phyloP scores from a whole-genome alignment of 345 rosid genomes.

The Citrus unshiu region DNA sequence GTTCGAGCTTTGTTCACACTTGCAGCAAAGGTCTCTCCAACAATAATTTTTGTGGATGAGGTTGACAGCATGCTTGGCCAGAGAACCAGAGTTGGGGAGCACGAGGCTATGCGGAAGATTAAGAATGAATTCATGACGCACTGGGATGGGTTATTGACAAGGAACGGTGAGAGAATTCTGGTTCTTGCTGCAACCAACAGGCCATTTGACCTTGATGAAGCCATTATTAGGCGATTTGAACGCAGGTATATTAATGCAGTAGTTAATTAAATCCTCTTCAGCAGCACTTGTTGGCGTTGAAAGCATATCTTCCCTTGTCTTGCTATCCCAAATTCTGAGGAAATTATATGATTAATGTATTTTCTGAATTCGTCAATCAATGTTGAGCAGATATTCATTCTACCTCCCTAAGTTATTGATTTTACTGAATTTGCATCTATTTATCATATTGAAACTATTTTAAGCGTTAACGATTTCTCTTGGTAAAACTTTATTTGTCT shows the following conservation, averaged over 20 bases:
- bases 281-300: neutral
- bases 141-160: constrained; percentile 97
- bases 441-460: neutral
- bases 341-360: neutral
- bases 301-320: neutral
- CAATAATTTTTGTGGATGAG: constrained; percentile 94
- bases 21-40: constrained; percentile 96
- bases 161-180: constrained; percentile 76
- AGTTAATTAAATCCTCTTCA: neutral
- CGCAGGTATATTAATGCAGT: constrained; percentile 46
- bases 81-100: constrained; percentile 91
- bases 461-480: neutral
- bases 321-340: neutral
- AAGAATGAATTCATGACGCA: constrained; percentile 98
- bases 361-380: neutral
- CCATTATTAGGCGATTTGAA: constrained; percentile 97
- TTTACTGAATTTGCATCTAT: neutral
- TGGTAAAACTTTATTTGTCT: neutral
- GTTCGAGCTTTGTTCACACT: constrained; percentile 87
- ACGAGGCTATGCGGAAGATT: constrained; percentile 97
- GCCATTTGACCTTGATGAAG: constrained; percentile 99
- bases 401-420: neutral
- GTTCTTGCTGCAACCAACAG: constrained; percentile 99
- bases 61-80: constrained; percentile 99
- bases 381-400: neutral